Percentiles rank a stretch among this genome's conserved stretches.
Conservation (phyloP, 2,329 filamentous ascomycete genomes). For the Myrmaecium sp. region DNA sequence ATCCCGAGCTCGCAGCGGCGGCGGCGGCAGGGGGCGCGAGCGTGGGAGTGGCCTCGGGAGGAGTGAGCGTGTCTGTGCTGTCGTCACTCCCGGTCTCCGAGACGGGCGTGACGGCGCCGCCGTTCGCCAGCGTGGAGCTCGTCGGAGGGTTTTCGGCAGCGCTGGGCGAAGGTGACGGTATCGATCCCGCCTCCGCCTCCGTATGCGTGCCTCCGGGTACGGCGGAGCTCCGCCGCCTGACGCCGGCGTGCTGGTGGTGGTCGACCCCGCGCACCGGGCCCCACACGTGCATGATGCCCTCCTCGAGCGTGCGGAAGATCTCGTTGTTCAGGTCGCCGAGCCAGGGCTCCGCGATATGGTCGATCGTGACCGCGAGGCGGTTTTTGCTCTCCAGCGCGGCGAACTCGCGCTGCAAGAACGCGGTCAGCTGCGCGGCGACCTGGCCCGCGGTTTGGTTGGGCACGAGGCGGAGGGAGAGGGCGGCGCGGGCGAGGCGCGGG, state of each 20-base stretch:
- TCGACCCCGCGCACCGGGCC: slow-evolving; percentile 30
- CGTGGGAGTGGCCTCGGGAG: slow-evolving; percentile 23
- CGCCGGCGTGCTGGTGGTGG: slow-evolving; percentile 6
- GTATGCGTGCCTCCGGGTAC: too few species aligned
- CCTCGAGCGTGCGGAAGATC: slow-evolving; percentile 77
- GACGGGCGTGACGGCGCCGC: slow-evolving; percentile 21
- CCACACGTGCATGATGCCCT: slow-evolving; percentile 76
- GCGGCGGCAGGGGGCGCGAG: slow-evolving; percentile 15
- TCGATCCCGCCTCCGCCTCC: too few species aligned
- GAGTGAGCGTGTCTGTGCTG: slow-evolving; percentile 2
- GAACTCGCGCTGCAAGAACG: slow-evolving; percentile 57
- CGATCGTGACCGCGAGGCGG: slow-evolving; percentile 61
- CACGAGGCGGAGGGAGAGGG: slow-evolving; percentile 79
- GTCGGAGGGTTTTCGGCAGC: slow-evolving; percentile 36
- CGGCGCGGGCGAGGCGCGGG: slow-evolving; percentile 72
- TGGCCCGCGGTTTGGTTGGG: slow-evolving; percentile 76
- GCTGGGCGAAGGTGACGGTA: slow-evolving; percentile 10
- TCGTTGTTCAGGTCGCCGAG: slow-evolving; percentile 80
- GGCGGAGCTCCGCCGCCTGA: too few species aligned
- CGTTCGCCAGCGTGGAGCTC: slow-evolving; percentile 33
- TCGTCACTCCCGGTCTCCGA: slow-evolving; percentile 1
- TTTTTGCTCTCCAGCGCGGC: slow-evolving; percentile 63
- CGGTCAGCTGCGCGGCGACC: slow-evolving; percentile 50
- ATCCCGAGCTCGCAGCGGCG: too few species aligned
- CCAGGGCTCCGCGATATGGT: slow-evolving; percentile 92